phyloP scores from a whole-genome alignment of 108 stramenopile genomes.

The Discostella stelligeroides region DNA sequence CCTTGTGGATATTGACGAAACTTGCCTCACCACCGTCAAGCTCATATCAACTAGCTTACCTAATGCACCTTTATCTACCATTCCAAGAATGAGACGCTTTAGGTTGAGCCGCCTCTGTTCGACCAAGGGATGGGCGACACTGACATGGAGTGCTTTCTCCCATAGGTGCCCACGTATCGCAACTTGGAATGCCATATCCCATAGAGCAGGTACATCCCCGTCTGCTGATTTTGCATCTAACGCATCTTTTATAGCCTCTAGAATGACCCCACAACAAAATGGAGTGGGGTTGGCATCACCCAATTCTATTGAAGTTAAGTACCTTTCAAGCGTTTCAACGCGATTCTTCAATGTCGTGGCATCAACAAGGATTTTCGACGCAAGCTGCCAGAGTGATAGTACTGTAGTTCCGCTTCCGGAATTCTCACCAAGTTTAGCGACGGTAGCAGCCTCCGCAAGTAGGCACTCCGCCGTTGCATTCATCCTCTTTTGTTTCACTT shows the following conservation, averaged over 20 bases:
- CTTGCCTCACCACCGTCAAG: constrained; percentile 41
- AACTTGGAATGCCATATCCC: constrained; percentile 65
- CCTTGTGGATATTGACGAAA: constrained; percentile 12
- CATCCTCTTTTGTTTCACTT: constrained; percentile 39
- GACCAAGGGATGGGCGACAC: constrained; percentile 54
- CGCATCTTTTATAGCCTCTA: constrained; percentile 31
- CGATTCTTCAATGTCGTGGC: constrained; percentile 37
- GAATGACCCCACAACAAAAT: constrained; percentile 30
- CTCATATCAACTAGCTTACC: constrained; percentile 62
- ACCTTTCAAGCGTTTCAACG: constrained; percentile 28
- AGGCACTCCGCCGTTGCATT: constrained; percentile 68
- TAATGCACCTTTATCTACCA: constrained; percentile 77
- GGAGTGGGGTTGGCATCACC: constrained; percentile 5
- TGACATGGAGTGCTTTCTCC: constrained; percentile 67
- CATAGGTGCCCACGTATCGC: constrained; percentile 60
- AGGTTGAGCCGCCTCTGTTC: constrained; percentile 47
- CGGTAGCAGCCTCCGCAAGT: constrained; percentile 53
- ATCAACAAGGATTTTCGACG: constrained; percentile 36
- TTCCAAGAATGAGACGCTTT: constrained; percentile 65
- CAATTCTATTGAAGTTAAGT: constrained; percentile 18
- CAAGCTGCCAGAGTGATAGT: constrained; percentile 36
- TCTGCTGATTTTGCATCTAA: constrained; percentile 20
- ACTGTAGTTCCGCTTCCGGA: constrained; percentile 9
- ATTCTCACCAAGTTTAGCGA: constrained; percentile 15
- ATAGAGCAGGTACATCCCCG: constrained; percentile 54